phyloP scores from a whole-genome alignment of 176 grass and related monocot genomes.

The Oryza nivara region DNA sequence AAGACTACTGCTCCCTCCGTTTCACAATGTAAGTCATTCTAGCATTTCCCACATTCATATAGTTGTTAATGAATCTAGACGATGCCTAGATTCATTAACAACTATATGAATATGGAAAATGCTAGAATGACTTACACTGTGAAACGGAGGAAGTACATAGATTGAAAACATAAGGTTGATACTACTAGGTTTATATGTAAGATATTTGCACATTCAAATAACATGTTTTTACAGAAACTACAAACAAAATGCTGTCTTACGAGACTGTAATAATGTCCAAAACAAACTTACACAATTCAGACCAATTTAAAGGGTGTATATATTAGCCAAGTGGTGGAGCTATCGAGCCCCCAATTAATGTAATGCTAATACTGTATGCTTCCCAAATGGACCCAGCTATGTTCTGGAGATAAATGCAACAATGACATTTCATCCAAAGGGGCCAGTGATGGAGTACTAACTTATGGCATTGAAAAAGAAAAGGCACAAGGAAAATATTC shows the following conservation, averaged over 20 bases:
- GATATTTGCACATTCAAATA: neutral
- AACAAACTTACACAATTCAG: neutral
- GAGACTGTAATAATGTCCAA: neutral
- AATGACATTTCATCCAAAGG: slow-evolving; percentile 21
- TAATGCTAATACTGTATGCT: neutral
- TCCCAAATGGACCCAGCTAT: neutral
- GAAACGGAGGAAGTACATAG: too few relatives aligned
- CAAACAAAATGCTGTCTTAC: neutral
- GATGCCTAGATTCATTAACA: too few relatives aligned
- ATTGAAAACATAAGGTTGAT: neutral
- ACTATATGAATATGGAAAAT: too few relatives aligned
- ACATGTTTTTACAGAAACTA: neutral
- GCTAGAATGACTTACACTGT: too few relatives aligned
- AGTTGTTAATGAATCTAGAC: too few relatives aligned
- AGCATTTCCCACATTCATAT: too few relatives aligned
- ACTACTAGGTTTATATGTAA: neutral
- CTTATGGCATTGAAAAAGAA: slow-evolving; percentile 18
- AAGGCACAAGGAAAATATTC: neutral
- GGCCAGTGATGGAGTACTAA: slow-evolving; percentile 20
- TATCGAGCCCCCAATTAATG: neutral
- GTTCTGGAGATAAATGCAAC: neutral
- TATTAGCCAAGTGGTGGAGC: neutral
- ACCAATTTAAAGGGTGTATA: neutral
- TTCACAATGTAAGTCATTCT: too few relatives aligned
- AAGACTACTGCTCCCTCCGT: neutral